phyloP scores from a whole-genome alignment of 768 basidiomycete species.

The Lactarius indigo region DNA sequence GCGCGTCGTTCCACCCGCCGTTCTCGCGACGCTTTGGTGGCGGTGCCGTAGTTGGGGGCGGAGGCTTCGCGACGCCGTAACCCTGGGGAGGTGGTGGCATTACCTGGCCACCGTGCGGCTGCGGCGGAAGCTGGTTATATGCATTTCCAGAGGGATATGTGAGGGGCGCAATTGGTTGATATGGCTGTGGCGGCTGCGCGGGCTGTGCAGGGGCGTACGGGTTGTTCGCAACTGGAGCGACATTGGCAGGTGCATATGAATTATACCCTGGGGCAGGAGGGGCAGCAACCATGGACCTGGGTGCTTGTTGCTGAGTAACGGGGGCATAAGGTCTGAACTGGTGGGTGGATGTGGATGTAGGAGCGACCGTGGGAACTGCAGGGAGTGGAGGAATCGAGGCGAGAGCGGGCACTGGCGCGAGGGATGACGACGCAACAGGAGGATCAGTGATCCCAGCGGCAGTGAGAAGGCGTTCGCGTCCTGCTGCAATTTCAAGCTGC shows the following conservation, averaged over 20 bases:
- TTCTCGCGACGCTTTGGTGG: slow-evolving; percentile 49
- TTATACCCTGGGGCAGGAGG: slow-evolving; percentile 26
- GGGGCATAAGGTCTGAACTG: slow-evolving; percentile 26
- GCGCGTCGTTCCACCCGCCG: slow-evolving; percentile 93
- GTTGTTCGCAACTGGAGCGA: slow-evolving; percentile 21
- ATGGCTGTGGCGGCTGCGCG: slow-evolving; percentile 10
- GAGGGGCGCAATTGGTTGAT: slow-evolving; percentile 8
- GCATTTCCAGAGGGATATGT: slow-evolving; percentile 17
- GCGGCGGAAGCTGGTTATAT: slow-evolving; percentile 32
- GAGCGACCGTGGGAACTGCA: slow-evolving; percentile 24
- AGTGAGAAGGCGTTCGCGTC: slow-evolving; percentile 44
- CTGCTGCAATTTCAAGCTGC: slow-evolving; percentile 39
- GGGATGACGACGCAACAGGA: slow-evolving; percentile 30
- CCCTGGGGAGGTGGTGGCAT: slow-evolving; percentile 43
- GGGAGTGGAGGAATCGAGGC: slow-evolving; percentile 26
- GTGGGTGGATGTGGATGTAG: slow-evolving; percentile 12
- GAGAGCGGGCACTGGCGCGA: slow-evolving; percentile 22
- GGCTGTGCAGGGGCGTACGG: slow-evolving; percentile 27
- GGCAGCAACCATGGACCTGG: slow-evolving; percentile 23
- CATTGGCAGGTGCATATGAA: slow-evolving; percentile 24
- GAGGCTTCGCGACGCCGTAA: slow-evolving; percentile 37
- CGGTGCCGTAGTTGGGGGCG: slow-evolving; percentile 57
- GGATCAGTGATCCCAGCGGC: slow-evolving; percentile 34
- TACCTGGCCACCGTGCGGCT: slow-evolving; percentile 33
- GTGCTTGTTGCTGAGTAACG: slow-evolving; percentile 25